Evolutionary conservation across 176 grass and related monocot species (phyloP).

Genomic region (Saccharum spontaneum): DNA sequence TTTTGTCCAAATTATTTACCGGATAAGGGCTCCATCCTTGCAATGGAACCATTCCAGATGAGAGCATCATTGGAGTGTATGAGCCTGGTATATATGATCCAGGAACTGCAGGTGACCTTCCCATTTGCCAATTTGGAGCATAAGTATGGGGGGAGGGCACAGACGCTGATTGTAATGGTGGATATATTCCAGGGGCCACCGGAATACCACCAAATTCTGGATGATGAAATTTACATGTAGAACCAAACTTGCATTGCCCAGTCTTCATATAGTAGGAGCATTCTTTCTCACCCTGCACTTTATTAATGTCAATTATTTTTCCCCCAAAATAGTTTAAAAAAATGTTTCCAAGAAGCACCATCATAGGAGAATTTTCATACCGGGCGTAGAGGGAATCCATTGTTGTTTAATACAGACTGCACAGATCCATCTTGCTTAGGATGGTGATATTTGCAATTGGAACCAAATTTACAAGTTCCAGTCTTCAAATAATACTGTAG

Average conservation of each 20-base stretch:
- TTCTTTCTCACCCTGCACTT: constrained; percentile 93
- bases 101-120: constrained; percentile 61
- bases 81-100: constrained; percentile 68
- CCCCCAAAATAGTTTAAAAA: neutral
- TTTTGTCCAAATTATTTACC: constrained; percentile 45
- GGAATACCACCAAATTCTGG: constrained; percentile 58
- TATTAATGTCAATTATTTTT: constrained; percentile 30
- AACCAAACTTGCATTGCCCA: constrained; percentile 86
- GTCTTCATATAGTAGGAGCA: constrained; percentile 98
- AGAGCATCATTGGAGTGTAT: constrained; percentile 75
- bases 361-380: constrained; percentile 44
- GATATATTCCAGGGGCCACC: constrained; percentile 63
- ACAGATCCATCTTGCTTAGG: constrained; percentile 72
- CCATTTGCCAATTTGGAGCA: constrained; percentile 72
- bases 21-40: constrained; percentile 91
- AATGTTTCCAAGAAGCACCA: constrained; percentile 18
- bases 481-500: constrained; percentile 92
- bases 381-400: constrained; percentile 71
- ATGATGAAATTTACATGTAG: constrained; percentile 94
- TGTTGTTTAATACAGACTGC: constrained; percentile 69
- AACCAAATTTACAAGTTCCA: constrained; percentile 81
- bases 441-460: constrained; percentile 94
- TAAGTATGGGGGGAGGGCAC: constrained; percentile 63
- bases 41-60: constrained; percentile 76
- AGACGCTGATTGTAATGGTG: constrained; percentile 56